Percentiles rank a stretch among this genome's conserved stretches.
Conservation (phyloP, 2,329 filamentous ascomycete species). For the Penicillium hesseltinei region DNA sequence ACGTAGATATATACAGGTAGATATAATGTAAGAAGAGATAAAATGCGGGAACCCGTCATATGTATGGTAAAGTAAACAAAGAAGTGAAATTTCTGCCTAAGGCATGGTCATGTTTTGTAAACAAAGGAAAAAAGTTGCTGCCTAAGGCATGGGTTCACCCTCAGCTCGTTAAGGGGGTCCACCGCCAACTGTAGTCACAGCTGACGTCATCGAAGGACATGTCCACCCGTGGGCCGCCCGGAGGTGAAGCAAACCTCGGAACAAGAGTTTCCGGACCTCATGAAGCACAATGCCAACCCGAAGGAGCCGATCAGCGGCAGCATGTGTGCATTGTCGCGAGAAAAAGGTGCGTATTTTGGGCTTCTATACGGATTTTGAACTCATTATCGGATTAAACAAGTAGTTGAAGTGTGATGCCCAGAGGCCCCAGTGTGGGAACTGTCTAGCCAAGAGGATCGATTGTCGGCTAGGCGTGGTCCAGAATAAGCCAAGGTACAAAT, state of each 20-base stretch:
- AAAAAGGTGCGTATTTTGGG: constrained; percentile 28
- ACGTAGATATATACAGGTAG: no score
- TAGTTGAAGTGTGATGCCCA: constrained; percentile 53
- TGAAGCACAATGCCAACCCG: constrained; percentile 18
- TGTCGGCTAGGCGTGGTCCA: constrained; percentile 44
- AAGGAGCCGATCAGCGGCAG: constrained; percentile 26
- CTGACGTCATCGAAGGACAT: constrained; percentile 1
- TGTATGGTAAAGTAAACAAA: no score
- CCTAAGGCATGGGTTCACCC: no score
- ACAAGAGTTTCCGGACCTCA: constrained; percentile 5
- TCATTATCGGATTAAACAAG: neutral
- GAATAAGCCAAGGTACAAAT: constrained; percentile 25
- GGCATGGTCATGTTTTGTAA: no score
- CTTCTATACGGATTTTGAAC: neutral
- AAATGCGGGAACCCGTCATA: no score
- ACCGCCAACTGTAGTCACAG: no score
- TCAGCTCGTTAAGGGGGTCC: no score
- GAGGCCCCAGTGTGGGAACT: constrained; percentile 48
- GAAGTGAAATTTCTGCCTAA: no score
- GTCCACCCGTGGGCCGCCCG: no score
- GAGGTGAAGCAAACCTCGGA: constrained; percentile 2
- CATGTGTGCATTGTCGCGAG: constrained; percentile 41
- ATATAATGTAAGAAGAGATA: no score
- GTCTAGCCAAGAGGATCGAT: constrained; percentile 46
- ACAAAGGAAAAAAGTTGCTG: no score